phyloP scores from a whole-genome alignment of 768 basidiomycete species.

The Macrolepiota dolichaula region DNA sequence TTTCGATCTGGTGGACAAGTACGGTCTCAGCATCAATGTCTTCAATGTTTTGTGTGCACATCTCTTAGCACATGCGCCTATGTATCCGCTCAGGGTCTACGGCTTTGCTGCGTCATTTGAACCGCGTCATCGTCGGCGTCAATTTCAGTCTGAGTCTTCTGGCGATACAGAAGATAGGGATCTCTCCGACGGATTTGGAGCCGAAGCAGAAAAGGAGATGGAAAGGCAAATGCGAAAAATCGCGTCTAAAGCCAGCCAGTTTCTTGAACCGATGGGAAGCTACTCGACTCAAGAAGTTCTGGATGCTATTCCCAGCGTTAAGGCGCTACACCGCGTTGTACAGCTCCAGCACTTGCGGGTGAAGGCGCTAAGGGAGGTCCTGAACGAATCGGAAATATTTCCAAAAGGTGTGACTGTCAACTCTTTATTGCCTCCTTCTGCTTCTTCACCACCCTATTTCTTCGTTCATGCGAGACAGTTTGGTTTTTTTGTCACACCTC shows the following conservation, averaged over 20 bases:
- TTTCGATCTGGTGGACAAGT: constrained; percentile 64
- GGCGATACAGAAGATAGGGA: background rate
- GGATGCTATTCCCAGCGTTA: constrained; percentile 48
- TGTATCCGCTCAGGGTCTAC: constrained; percentile 64
- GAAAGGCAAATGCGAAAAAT: constrained; percentile 38
- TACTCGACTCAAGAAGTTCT: constrained; percentile 48
- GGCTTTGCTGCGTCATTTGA: constrained; percentile 37
- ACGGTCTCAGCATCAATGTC: constrained; percentile 47
- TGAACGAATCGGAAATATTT: constrained; percentile 62
- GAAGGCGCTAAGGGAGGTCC: constrained; percentile 44
- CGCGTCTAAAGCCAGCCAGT: constrained; percentile 57
- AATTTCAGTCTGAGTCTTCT: background rate
- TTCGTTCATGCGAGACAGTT: background rate
- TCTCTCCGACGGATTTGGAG: background rate
- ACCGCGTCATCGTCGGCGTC: background rate
- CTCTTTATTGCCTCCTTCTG: background rate
- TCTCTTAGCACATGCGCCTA: constrained; percentile 56
- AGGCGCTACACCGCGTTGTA: constrained; percentile 62
- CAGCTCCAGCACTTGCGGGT: constrained; percentile 57
- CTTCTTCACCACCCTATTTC: background rate
- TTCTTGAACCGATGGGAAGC: constrained; percentile 53
- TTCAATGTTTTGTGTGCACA: constrained; percentile 44
- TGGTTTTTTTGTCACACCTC: background rate
- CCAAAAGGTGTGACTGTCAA: constrained; percentile 49
- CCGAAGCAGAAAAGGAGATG: constrained; percentile 15